Evolutionary conservation across 768 basidiomycete species (phyloP), one percentile per base, ranked within the genome.

Genomic region (Sporobolomyces roseus): DNA sequence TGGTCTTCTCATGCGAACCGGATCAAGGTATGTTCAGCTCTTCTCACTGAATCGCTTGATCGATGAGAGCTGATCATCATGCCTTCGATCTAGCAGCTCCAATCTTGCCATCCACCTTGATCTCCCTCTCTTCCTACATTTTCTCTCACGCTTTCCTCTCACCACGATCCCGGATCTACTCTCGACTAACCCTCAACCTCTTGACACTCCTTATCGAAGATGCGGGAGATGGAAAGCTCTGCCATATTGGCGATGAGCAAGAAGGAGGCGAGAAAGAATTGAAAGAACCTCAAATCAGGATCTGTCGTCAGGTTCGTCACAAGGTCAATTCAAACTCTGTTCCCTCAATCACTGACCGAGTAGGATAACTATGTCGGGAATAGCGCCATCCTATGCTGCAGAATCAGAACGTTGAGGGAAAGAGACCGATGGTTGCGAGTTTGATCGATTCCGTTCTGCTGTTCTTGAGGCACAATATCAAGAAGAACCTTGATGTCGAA

Each of bases 91-190:
- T 14, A 21, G 4, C 65, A 64, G 65, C 63, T 0, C 33, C 63
- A 29, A 14, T 50, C 2, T 48, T 72, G 1, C 56, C 71, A 2
- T 27, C 52, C 0, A 38, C 61, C n/a, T 64, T 74, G 41, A 70
- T 74, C 60, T 74, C 74, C 2, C 48, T 72, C n/a, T 41, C 65
- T 10, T 74, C 74, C 14, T 74, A 74, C 66, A 1, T 71, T 45
- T 41, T 61, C 35, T 66, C 53, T 33, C 74, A 74, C 61, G 74
- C 68, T 27, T 55, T 71, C 4, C 16, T 43, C 17, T 63, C 66
- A 3, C 1, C 29, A 0, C 63, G 73, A 16, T 60, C 70, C 0
- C 51, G 48, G 0, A 17, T 61, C 3, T 74, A 74, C 71, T 33
- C 70, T 2, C 52, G 65, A 9, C 63, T 74, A 0, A 10, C 17